Percentiles rank a stretch among this genome's conserved stretches.
Conservation (phyloP, 768 basidiomycete species). For the Leccinum olivaceopallidum region DNA sequence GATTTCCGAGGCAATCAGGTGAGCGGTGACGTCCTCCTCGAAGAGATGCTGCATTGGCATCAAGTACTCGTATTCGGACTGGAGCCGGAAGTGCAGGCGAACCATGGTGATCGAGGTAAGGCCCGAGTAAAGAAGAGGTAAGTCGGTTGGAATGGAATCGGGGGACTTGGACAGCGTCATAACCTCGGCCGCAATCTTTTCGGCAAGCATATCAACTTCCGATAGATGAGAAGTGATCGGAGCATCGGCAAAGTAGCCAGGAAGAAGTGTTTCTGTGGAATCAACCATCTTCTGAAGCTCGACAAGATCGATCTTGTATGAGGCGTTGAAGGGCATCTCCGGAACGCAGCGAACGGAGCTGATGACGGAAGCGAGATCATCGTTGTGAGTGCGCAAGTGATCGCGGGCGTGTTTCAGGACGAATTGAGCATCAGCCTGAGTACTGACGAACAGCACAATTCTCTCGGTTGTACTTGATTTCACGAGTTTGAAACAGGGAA, state of each 20-base stretch:
- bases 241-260: constrained; percentile 6
- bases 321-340: constrained; percentile 18
- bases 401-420: constrained; percentile 17
- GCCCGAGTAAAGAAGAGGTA: constrained; percentile 34
- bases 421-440: constrained; percentile 12
- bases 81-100: constrained; percentile 35
- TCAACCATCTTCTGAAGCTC: constrained; percentile 14
- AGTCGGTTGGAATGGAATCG: constrained; percentile 28
- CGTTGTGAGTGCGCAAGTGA: constrained; percentile 7
- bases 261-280: constrained; percentile 8
- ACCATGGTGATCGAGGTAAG: constrained; percentile 33
- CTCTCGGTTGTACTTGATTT: constrained; percentile 11
- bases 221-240: constrained; percentile 16
- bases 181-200: constrained; percentile 35
- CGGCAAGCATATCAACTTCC: constrained; percentile 29
- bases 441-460: constrained; percentile 8
- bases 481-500: constrained; percentile 14
- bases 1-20: constrained; percentile 32
- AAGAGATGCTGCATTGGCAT: constrained; percentile 31
- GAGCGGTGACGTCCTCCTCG: constrained; percentile 31
- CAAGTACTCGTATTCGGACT: constrained; percentile 33
- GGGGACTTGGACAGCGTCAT: constrained; percentile 28
- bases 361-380: constrained; percentile 12
- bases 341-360: constrained; percentile 12
- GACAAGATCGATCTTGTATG: constrained; percentile 18